A percentile compares a stretch with the other conserved stretches of the same genome.
Conservation (phyloP, 768 basidiomycete species). For the Pisolithus microcarpus region DNA sequence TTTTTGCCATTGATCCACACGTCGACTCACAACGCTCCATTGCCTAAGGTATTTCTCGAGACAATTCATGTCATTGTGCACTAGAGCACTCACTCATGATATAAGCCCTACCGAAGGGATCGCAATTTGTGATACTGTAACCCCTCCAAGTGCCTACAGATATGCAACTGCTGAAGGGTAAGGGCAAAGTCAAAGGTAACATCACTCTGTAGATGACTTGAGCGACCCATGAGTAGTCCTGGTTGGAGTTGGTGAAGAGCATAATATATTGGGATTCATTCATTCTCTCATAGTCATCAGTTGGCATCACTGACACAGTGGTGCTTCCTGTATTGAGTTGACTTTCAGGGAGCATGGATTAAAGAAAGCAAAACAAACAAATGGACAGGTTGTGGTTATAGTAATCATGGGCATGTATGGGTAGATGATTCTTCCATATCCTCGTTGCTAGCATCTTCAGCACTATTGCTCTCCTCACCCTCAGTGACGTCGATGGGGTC, state of each 20-base stretch:
- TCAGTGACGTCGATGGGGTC: conserved; percentile 80
- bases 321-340: neutral
- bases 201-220: neutral
- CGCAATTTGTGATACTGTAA: conserved; percentile 96
- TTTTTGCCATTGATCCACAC: too few relatives aligned
- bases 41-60: conserved; percentile 44
- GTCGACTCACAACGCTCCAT: too few relatives aligned
- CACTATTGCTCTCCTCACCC: conserved; percentile 81
- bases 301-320: neutral
- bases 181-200: conserved; percentile 1
- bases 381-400: too few relatives aligned
- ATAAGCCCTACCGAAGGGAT: conserved; percentile 94
- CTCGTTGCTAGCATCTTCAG: conserved; percentile 63
- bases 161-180: conserved; percentile 52
- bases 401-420: too few relatives aligned
- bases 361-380: too few relatives aligned
- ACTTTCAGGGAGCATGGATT: too few relatives aligned
- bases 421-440: conserved; percentile 45
- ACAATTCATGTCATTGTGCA: neutral
- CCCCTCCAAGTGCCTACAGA: conserved; percentile 94
- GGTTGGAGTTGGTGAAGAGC: conserved; percentile 95
- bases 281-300: conserved; percentile 30
- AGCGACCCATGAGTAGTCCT: conserved; percentile 82
- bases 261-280: conserved; percentile 36
- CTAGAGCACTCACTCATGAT: conserved; percentile 71